phyloP scores from a whole-genome alignment of 768 basidiomycete species.

The Amanita subjunquillea region DNA sequence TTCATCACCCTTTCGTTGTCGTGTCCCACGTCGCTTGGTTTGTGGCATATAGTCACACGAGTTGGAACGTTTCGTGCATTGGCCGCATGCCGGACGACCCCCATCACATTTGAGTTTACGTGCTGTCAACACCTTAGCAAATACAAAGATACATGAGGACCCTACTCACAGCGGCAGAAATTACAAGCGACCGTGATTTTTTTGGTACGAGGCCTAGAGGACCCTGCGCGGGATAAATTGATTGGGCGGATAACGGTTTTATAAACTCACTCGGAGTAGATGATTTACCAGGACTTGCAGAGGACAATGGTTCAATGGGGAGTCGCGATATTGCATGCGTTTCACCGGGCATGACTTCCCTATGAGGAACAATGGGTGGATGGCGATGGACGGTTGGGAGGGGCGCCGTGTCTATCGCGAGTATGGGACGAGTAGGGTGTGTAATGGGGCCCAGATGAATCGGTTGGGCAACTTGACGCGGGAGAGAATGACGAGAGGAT shows the following conservation, averaged over 20 bases:
- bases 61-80: conserved; percentile 72
- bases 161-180: conserved; percentile 74
- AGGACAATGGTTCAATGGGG: conserved; percentile 28
- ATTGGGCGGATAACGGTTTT: conserved; percentile 10
- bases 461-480: conserved; percentile 25
- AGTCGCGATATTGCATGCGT: conserved; percentile 33
- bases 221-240: conserved; percentile 25
- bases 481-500: conserved; percentile 33
- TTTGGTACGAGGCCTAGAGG: conserved; percentile 62
- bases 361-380: conserved; percentile 30
- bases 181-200: conserved; percentile 88
- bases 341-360: conserved; percentile 37
- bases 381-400: conserved; percentile 34
- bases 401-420: conserved; percentile 53
- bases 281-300: conserved; percentile 22
- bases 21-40: conserved; percentile 58
- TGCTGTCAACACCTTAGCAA: conserved; percentile 32
- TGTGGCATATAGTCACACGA: conserved; percentile 75
- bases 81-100: conserved; percentile 71
- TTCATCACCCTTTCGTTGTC: conserved; percentile 52
- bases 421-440: conserved; percentile 41
- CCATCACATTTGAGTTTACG: conserved; percentile 87
- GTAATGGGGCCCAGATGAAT: conserved; percentile 35
- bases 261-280: conserved; percentile 16
- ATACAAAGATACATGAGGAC: conserved; percentile 1